Evolutionary conservation across 371 early-diverging fungal species (phyloP), one percentile per base, ranked within the genome.

Genomic region (Lichtheimia hyalospora): DNA sequence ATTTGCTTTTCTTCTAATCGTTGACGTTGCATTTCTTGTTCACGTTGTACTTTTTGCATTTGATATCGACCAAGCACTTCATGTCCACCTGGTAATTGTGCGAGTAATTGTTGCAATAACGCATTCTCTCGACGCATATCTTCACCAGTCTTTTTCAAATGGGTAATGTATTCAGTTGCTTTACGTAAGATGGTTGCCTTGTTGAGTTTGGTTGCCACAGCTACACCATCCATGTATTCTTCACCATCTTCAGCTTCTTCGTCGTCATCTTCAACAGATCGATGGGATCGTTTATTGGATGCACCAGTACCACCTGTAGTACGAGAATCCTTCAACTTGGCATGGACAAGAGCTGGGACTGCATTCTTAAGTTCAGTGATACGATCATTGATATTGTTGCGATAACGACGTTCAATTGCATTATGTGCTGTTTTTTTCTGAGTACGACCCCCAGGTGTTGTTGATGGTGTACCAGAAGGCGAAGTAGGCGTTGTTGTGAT

Each of bases 381-480:
- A 39, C 95, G 86, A 58, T 95, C 92, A 80, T 96, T 96, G 71
- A 96, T 92, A 71, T 95, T 96, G 73, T 93, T 94, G 58, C 96
- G 87, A 69, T 95, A 95, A 48, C 93, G 87, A 13, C 92, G 86
- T 72, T 96, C 96, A 49, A 95, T 94, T 4, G 92, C 95, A 59
- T 95, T 96, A 69, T 96, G 96, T 1, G 95, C 92, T 6, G 91
- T 89, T 69, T 94, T 95, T 70, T 94, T 92, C n/a, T 70, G 74
- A 21, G 69, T 65, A 16, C 70, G 64, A 13, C 65, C 69, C 6
- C 25, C 27, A n/a, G 54, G 39, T 14, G 63, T 59, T 42, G 64
- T n/a, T 20, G 42, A 16, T 23, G 58, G 24, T n/a, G 63, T 16
- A 20, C 24, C 20, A 21, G 52, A 27, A 14, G 27, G 5, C 13